phyloP scores from a whole-genome alignment of 2,329 filamentous ascomycete species.

The Pseudopyrenochaeta lycopersici region DNA sequence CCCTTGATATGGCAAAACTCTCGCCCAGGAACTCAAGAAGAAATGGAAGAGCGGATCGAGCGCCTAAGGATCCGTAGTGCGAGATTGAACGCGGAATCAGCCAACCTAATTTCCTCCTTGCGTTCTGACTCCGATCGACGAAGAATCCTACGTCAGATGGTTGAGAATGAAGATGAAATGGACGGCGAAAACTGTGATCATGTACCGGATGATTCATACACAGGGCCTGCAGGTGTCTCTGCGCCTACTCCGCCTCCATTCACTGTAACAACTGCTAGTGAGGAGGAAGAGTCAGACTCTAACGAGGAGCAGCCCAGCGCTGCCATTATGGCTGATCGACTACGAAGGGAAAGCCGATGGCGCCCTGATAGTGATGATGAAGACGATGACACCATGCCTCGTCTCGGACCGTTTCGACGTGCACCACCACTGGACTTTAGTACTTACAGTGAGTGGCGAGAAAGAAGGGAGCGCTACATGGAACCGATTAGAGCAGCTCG shows the following conservation, averaged over 20 bases:
- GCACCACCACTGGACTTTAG: conserved; percentile 32
- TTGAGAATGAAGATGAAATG: conserved; percentile 30
- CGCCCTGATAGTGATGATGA: conserved; percentile 49
- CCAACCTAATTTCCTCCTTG: conserved; percentile 15
- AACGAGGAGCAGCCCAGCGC: conserved; percentile 50
- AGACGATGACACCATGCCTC: conserved; percentile 41
- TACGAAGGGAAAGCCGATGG: conserved; percentile 49
- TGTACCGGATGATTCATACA: conserved; percentile 29
- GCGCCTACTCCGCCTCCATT: conserved; percentile 52
- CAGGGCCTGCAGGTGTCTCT: conserved; percentile 36
- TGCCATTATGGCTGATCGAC: conserved; percentile 51
- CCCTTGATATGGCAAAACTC: conserved; percentile 43
- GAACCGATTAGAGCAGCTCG: conserved; percentile 42
- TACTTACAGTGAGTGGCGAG: conserved; percentile 34
- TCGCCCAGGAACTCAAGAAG: conserved; percentile 33
- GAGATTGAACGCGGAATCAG: conserved; percentile 14
- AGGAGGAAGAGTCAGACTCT: conserved; percentile 42
- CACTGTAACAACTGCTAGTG: conserved; percentile 50
- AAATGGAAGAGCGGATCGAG: conserved; percentile 37
- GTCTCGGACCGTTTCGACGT: conserved; percentile 31
- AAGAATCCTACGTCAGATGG: conserved; percentile 21
- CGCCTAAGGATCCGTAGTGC: conserved; percentile 32
- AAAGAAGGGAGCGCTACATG: conserved; percentile 35
- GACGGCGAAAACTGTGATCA: conserved; percentile 43
- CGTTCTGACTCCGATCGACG: conserved; percentile 19